A percentile compares a stretch with the other conserved stretches of the same genome.
Evolutionary conservation across 1,139 yeast species (phyloP).

Genomic region (Diutina pseudorugosa): DNA sequence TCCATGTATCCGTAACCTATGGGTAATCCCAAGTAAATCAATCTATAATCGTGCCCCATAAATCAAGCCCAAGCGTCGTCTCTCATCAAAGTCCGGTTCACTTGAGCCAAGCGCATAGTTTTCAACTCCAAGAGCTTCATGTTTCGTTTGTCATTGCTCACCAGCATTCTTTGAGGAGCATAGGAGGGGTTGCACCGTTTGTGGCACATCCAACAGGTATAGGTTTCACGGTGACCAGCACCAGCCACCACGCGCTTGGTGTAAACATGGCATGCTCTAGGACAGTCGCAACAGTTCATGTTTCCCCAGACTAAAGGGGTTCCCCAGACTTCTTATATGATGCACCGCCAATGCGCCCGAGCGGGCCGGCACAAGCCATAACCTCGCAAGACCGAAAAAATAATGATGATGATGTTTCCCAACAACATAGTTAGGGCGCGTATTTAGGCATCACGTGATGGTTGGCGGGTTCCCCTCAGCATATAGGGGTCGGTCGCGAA

Average conservation of each 20-base stretch:
- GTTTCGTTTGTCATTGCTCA: not conserved
- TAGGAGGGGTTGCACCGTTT: constrained; percentile 4
- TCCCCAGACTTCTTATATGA: constrained; percentile 1
- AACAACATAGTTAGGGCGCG: not conserved
- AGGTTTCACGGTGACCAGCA: constrained; percentile 1
- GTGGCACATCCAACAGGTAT: constrained; percentile 3
- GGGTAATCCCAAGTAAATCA: not conserved
- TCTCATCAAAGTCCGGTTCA: not conserved
- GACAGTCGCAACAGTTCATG: constrained; percentile 2
- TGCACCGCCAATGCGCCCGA: not conserved
- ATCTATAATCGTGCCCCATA: not conserved
- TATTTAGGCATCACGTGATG: not conserved
- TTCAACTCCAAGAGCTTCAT: not conserved
- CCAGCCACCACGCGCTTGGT: not conserved
- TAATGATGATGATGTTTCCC: not conserved
- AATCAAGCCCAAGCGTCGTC: constrained; percentile 3
- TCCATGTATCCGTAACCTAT: not conserved
- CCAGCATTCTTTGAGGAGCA: constrained; percentile 1
- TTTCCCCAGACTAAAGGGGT: not conserved
- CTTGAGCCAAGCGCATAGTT: not conserved
- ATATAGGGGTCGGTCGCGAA: not conserved
- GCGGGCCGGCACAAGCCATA: not conserved
- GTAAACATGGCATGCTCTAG: not conserved
- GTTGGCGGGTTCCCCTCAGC: not conserved
- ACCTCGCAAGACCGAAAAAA: not conserved